phyloP scores from a whole-genome alignment of 306 rosid species.

The Rosa chinensis region DNA sequence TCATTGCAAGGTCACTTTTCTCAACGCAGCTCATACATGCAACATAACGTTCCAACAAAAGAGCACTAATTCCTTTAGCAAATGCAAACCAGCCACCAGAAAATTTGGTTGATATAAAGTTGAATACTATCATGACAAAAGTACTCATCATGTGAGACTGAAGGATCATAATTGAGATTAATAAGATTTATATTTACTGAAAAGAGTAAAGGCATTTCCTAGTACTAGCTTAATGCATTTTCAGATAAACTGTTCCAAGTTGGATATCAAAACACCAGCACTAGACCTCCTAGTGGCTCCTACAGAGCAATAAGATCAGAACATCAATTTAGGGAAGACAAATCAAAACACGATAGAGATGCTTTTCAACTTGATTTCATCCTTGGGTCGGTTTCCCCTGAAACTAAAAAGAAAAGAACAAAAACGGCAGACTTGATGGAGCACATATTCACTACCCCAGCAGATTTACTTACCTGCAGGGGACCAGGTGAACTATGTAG shows the following conservation, averaged over 20 bases:
- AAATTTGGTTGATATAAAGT: neutral
- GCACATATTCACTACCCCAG: neutral
- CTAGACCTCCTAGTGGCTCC: neutral
- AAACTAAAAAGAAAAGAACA: neutral
- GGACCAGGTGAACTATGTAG: neutral
- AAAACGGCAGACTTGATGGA: neutral
- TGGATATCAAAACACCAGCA: neutral
- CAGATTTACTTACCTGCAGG: conserved; percentile 2
- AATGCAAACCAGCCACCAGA: conserved; percentile 4
- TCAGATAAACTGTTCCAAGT: neutral
- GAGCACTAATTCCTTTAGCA: conserved; percentile 3
- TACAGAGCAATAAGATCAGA: neutral
- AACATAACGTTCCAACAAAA: conserved; percentile 5
- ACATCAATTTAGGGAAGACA: neutral
- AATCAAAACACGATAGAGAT: neutral
- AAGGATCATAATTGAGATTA: neutral
- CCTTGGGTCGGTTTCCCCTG: neutral
- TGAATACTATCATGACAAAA: neutral
- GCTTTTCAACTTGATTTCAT: neutral
- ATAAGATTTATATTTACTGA: neutral
- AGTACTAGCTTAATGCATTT: neutral
- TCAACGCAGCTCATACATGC: conserved; percentile 8
- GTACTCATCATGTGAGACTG: neutral
- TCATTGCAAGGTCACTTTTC: neutral
- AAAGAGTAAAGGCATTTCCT: neutral